Base-by-base conservation (phyloP, 2,329 filamentous ascomycete genomes). In the Botrytis paeoniae region DNA sequence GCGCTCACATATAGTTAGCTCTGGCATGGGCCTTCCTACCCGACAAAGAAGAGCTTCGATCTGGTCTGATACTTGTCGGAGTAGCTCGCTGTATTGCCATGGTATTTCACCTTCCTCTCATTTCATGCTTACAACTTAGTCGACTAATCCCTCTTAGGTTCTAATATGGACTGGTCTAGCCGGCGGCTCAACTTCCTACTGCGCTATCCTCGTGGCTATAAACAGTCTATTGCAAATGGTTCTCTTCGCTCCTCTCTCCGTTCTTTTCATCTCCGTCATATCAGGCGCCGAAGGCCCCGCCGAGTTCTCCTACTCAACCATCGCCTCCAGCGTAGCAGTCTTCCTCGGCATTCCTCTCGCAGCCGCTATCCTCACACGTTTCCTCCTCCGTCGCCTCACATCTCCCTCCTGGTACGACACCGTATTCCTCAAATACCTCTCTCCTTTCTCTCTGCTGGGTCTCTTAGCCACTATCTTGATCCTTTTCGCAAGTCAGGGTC, bases 51-150 rank as follows among this genome's bases (percentile, higher is more conserved):
- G 86, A 83, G 9, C 84, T 91, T 18, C 85, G 89, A 1, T 86
- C 89, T 59, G 93, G 93, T 0, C 83, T 96, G 3, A 93, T 96
- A 54, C 88, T 97, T 9, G 94, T 97, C 0, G 94, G 94, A 0
- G 84, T 97, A 1, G 94, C 92, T 8, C 85, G 94, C 70, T 97
- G 94, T 78, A 97, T 97, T 75, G 94, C 93, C 45, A 97, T 97
- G 94, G 93, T 90, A 45, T 29, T 43, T 51, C 25, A 32, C 16
- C 25, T 9, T 32, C 61, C 57, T 35, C 25, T 32, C 16, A 32
- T 9, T 14, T n/a, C 43, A 29, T 35, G 10, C 32, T 54, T 37
- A 14, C 9, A 37, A 22, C 41, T 63, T 48, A 54, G 64, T 25
- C 20, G 4, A 61, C 25, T 57, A 77, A 75, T 73, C 5, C 7